Conservation (phyloP, 495 filamentous ascomycete species). For the Xylaria intraflava region DNA sequence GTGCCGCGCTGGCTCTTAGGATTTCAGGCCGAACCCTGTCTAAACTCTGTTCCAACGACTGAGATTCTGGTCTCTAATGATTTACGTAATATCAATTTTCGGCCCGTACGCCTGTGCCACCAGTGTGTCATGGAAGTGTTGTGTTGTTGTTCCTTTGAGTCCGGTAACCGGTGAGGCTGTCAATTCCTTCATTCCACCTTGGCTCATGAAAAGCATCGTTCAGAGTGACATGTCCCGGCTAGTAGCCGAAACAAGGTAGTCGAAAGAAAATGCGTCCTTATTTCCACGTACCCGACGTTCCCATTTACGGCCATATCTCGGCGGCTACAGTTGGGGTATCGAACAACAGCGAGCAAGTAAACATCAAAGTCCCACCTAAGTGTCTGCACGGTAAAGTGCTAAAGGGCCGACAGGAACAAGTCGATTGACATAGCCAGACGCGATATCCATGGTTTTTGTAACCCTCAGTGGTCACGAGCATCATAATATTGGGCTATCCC, state of each 20-base stretch:
- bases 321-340: background rate
- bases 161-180: background rate
- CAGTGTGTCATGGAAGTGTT: background rate
- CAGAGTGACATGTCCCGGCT: background rate
- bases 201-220: background rate
- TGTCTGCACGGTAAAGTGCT: background rate
- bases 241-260: conserved; percentile 1
- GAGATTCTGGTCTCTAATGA: background rate
- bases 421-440: background rate
- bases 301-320: conserved; percentile 7
- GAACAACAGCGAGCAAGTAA: background rate
- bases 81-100: background rate
- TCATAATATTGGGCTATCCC: background rate
- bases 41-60: background rate
- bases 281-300: background rate
- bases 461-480: background rate
- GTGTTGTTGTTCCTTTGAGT: background rate
- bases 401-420: background rate
- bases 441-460: background rate
- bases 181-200: background rate
- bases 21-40: background rate
- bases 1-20: background rate
- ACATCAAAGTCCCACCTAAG: background rate
- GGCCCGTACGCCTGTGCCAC: background rate
- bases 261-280: background rate